Evolutionary conservation across 495 filamentous ascomycete genomes (phyloP), one percentile per base, ranked within the genome.

Genomic region (Aspergillus heteromorphus): DNA sequence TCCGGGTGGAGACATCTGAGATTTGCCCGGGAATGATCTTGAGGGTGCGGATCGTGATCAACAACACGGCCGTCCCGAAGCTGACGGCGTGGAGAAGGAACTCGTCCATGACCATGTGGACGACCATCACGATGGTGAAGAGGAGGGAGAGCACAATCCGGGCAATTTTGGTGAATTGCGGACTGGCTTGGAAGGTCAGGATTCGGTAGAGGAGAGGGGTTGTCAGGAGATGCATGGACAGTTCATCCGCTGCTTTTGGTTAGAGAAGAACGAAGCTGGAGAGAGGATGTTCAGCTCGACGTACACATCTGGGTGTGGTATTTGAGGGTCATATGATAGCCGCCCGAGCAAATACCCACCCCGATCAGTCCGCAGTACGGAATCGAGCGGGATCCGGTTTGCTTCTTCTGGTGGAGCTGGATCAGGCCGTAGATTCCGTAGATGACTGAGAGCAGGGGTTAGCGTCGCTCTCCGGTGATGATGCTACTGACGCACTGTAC

Each of bases 251-350:
- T 70, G 29, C 10, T 17, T 30, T 0, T 6, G 6, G 8, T 50
- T 23, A 48, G 36, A 11, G 4, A 36, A 31, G 21, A 38, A n/a
- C 21, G 14, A 4, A 45, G n/a, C 19, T n/a, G 1, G 4, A n/a
- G 17, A 7, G 16, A 31, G n/a, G 7, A 5, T 23, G 4, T 41
- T 6, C 6, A 17, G 38, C 23, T 7, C 7, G 16, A 56, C 61
- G 1, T 61, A 70, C 67, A 66, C 67, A 70, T 70, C 27, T 70
- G 65, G 0, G 67, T 70, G 41, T 68, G 65, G 43, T 70, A 70
- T 58, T 68, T 70, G 13, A 70, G 51, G 13, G 62, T 70, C 61
- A 68, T 66, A 45, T 70, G 67, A 51, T 65, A 70, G 0, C 59
- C 63, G 2, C 42, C 65, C 0, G 67, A 70, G 51, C 67, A 70